Conservation (phyloP, 75 land plant genomes). For the Cryptomeria japonica region DNA sequence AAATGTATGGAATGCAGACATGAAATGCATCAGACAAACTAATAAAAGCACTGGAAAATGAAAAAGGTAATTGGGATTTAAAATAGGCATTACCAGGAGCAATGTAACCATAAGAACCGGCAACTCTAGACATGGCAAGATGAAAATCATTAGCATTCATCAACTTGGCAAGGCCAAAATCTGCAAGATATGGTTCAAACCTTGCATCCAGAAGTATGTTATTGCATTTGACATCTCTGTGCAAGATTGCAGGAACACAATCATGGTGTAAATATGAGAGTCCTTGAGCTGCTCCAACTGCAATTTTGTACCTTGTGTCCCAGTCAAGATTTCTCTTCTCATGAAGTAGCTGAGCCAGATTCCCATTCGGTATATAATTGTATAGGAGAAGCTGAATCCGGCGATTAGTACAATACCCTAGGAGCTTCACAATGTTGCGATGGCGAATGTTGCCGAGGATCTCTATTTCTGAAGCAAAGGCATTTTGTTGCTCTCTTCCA, state of each 20-base stretch:
- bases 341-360: slow-evolving; percentile 69
- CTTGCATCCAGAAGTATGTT: slow-evolving; percentile 72
- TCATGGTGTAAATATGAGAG: slow-evolving; percentile 93
- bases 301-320: slow-evolving; percentile 80
- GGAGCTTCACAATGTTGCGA: slow-evolving; percentile 78
- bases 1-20: neutral
- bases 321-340: slow-evolving; percentile 72
- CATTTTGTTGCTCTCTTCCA: slow-evolving; percentile 44
- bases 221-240: slow-evolving; percentile 88
- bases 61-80: neutral
- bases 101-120: slow-evolving; percentile 93
- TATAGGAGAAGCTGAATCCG: slow-evolving; percentile 79
- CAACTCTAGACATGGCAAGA: slow-evolving; percentile 83
- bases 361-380: slow-evolving; percentile 83
- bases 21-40: neutral
- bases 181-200: slow-evolving; percentile 79
- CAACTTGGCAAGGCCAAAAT: slow-evolving; percentile 91
- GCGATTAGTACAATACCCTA: slow-evolving; percentile 84
- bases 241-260: slow-evolving; percentile 81
- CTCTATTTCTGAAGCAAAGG: slow-evolving; percentile 80
- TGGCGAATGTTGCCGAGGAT: slow-evolving; percentile 87
- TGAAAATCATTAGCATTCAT: slow-evolving; percentile 61
- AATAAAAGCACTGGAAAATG: neutral
- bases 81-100: slow-evolving; percentile 69
- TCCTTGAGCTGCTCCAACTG: slow-evolving; percentile 85